Evolutionary conservation across 176 grass and related monocot genomes (phyloP).

Genomic region (Canna indica): DNA sequence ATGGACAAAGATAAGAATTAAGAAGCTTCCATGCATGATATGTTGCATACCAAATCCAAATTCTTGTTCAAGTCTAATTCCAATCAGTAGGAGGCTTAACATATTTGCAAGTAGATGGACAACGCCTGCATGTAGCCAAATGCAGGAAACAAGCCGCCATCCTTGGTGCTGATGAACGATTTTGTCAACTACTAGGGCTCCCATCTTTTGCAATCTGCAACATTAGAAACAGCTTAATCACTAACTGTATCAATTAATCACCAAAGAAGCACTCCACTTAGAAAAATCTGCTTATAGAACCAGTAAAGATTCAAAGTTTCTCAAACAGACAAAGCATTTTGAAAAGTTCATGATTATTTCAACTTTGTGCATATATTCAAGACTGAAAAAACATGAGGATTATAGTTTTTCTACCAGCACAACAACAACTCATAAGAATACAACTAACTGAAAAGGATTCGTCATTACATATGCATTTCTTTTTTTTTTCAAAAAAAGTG

Average conservation of each 20-base stretch:
- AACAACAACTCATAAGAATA: too few species aligned
- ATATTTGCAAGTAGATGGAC: slow-evolving; percentile 87
- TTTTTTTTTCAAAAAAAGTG: too few species aligned
- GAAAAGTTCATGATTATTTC: too few species aligned
- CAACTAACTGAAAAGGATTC: too few species aligned
- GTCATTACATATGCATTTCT: too few species aligned
- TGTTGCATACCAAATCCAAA: slow-evolving; percentile 75
- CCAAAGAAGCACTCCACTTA: background rate
- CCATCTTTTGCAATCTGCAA: slow-evolving; percentile 71
- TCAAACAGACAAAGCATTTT: background rate
- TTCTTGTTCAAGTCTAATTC: slow-evolving; percentile 84
- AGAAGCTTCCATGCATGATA: background rate
- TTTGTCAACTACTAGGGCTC: slow-evolving; percentile 54
- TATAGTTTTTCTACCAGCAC: too few species aligned
- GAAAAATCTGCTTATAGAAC: background rate
- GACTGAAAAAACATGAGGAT: too few species aligned
- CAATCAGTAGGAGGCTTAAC: slow-evolving; percentile 77
- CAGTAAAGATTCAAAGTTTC: background rate
- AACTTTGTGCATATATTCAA: too few species aligned
- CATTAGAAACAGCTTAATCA: slow-evolving; percentile 9
- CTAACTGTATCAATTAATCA: background rate
- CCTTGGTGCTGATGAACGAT: slow-evolving; percentile 58
- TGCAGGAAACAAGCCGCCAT: slow-evolving; percentile 85
- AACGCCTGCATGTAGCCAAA: slow-evolving; percentile 93
- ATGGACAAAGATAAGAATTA: background rate